Conservation (phyloP, 495 filamentous ascomycete genomes). For the Penicillium crystallinum region DNA sequence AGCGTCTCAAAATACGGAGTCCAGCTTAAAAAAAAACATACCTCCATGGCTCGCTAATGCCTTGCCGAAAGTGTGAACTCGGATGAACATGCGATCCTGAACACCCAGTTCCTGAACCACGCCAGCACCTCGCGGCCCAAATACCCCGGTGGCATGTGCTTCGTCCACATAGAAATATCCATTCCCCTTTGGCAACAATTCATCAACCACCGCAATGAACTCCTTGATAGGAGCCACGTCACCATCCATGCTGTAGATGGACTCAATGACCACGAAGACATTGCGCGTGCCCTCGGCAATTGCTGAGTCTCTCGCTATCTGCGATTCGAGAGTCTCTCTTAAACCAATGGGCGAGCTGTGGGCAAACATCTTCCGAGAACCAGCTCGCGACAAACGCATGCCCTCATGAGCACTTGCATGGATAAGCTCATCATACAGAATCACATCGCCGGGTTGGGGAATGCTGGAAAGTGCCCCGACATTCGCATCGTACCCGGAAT, state of each 20-base stretch:
- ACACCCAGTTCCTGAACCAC: slow-evolving; percentile 62
- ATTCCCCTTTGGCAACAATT: slow-evolving; percentile 51
- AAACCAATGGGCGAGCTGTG: slow-evolving; percentile 56
- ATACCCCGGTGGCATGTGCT: slow-evolving; percentile 67
- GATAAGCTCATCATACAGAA: slow-evolving; percentile 69
- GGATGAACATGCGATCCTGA: slow-evolving; percentile 61
- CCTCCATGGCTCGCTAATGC: slow-evolving; percentile 68
- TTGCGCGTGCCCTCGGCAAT: slow-evolving; percentile 33
- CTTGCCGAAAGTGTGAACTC: slow-evolving; percentile 76
- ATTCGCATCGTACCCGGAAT: slow-evolving; percentile 76
- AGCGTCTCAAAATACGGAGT: background rate
- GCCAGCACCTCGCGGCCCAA: slow-evolving; percentile 59
- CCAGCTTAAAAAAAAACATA: slow-evolving; percentile 29
- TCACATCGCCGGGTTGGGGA: slow-evolving; percentile 62
- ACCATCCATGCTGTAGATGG: slow-evolving; percentile 83
- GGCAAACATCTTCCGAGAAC: slow-evolving; percentile 43
- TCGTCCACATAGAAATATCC: slow-evolving; percentile 74
- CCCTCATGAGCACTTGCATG: slow-evolving; percentile 78
- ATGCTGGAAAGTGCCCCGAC: slow-evolving; percentile 60
- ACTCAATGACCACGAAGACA: slow-evolving; percentile 65
- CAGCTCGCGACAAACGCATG: slow-evolving; percentile 61
- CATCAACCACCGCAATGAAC: slow-evolving; percentile 53
- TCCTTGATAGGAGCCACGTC: slow-evolving; percentile 60
- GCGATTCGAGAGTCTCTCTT: slow-evolving; percentile 30
- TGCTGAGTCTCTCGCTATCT: slow-evolving; percentile 24